These are phyloP conservation scores for Clathrus columnatus DNA, from an alignment of 768 basidiomycete genomes.

Conservation along the genomic window DNA sequence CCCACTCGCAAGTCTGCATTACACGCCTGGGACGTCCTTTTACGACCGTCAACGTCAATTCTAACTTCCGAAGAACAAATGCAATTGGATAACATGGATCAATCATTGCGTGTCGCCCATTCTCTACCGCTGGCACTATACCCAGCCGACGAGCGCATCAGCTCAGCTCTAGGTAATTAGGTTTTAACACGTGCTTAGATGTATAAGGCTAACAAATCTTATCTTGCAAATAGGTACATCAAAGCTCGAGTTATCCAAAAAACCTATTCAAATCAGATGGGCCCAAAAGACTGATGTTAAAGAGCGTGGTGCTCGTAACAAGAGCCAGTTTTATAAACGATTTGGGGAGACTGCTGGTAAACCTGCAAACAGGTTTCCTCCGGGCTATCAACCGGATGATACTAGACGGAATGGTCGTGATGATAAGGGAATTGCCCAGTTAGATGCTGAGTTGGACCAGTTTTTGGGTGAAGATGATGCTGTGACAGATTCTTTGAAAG, in stretches of 20 bases:
- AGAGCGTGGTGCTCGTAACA: slow-evolving; percentile 60
- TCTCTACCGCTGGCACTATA: slow-evolving; percentile 65
- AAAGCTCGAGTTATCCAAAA: slow-evolving; percentile 58
- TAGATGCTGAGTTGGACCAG: slow-evolving; percentile 14
- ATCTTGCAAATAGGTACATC: not conserved
- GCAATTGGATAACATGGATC: slow-evolving; percentile 32
- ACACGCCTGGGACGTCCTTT: slow-evolving; percentile 9
- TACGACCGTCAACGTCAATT: slow-evolving; percentile 27
- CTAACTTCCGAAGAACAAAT: slow-evolving; percentile 37
- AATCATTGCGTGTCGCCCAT: slow-evolving; percentile 54
- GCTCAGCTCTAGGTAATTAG: slow-evolving; percentile 46
- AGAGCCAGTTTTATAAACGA: slow-evolving; percentile 73
- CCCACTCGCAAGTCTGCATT: slow-evolving; percentile 17
- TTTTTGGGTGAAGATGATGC: slow-evolving; percentile 21
- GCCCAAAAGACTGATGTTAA: slow-evolving; percentile 66
- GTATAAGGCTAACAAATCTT: not conserved
- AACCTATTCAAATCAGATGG: slow-evolving; percentile 66
- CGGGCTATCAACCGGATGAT: not conserved
- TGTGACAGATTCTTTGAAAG: not conserved
- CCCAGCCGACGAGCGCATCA: slow-evolving; percentile 75
- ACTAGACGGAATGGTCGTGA: slow-evolving; percentile 21
- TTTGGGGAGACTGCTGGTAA: slow-evolving; percentile 63
- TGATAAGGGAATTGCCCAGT: slow-evolving; percentile 5
- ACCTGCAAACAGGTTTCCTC: slow-evolving; percentile 28
- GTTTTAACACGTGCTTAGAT: not conserved